phyloP scores from a whole-genome alignment of 2,329 filamentous ascomycete species.

The Didymella pinodella region DNA sequence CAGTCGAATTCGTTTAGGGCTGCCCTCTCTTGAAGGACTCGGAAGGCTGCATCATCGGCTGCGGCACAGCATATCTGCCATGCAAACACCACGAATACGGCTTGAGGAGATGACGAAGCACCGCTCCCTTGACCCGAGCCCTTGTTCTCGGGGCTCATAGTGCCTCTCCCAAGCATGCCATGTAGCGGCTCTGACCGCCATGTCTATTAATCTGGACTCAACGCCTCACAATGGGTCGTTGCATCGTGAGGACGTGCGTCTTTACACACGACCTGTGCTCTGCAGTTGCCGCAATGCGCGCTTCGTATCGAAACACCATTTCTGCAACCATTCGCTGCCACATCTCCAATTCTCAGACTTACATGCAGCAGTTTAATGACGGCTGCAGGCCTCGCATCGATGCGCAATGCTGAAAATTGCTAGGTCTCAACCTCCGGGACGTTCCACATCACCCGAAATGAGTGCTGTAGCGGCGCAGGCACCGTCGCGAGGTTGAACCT shows the following conservation, averaged over 20 bases:
- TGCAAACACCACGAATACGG: slow-evolving; percentile 3
- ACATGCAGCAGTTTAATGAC: neutral
- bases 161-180: slow-evolving; percentile 6
- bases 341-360: neutral
- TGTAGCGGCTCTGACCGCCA: slow-evolving; percentile 9
- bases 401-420: slow-evolving; percentile 1
- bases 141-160: slow-evolving; percentile 9
- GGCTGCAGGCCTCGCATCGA: slow-evolving; percentile 7
- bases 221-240: neutral
- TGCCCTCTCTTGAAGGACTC: slow-evolving; percentile 8
- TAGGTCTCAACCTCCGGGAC: slow-evolving; percentile 3
- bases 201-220: slow-evolving; percentile 10
- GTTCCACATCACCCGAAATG: slow-evolving; percentile 5
- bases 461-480: slow-evolving; percentile 1
- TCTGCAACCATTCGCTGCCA: slow-evolving; percentile 1
- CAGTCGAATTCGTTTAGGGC: neutral
- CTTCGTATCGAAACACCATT: slow-evolving; percentile 8
- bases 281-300: slow-evolving; percentile 4
- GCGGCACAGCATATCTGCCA: slow-evolving; percentile 11
- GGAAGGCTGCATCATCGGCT: neutral
- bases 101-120: neutral
- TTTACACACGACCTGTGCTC: slow-evolving; percentile 7
- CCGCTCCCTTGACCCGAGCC: slow-evolving; percentile 8
- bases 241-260: slow-evolving; percentile 3
- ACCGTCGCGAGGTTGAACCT: neutral